Evolutionary conservation across 139 green algal genomes (phyloP), one percentile per base, ranked within the genome.

Genomic region (Ulvella scutata): DNA sequence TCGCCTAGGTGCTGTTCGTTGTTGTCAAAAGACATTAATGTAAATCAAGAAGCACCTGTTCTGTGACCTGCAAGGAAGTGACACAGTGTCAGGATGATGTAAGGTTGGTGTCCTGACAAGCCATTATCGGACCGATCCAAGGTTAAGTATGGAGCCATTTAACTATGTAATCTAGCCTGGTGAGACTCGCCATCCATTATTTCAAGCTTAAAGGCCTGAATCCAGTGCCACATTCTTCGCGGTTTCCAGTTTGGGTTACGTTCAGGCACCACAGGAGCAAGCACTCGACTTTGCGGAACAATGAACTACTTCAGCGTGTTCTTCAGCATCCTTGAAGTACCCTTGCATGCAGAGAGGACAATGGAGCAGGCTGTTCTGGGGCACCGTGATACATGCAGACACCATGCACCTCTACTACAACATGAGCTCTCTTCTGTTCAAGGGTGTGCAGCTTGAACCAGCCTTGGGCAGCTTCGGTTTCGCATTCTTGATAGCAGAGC

Each of bases 371-470:
- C 74, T 94, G 39, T 20, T 93, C 1, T 88, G 84, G 81, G 74
- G 74, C 0, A 81, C 82, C 0, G 79, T 91, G 10, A 81, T 93
- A n/a, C 89, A 94, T 74, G 79, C 77, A 20, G 85, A 89, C 72
- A 80, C 87, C 40, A 73, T 77, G 37, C 89, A 94, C 75, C 62
- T 94, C 1, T 88, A 81, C 72, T 93, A 91, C 79, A 94, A 94
- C 80, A 90, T 92, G 85, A 76, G 43, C 1, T 90, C 83, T 1
- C 43, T 94, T 3, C 61, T 94, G 9, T 91, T 83, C 78, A 94
- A 94, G 86, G 90, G 90, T 7, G 76, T 80, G 10, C 81, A 88
- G 75, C 79, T 95, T 61, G 90, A 95, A 80, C 78, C 78, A 3
- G 73, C 39, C 3, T 43, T 87, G 23, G 89, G 89, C n/a, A 76